Percentiles rank a stretch among this genome's conserved stretches.
These are phyloP conservation scores for Rhizopogon hawkerae DNA, from an alignment of 1,284 basidiomycete genomes.

Conservation along the genomic window DNA sequence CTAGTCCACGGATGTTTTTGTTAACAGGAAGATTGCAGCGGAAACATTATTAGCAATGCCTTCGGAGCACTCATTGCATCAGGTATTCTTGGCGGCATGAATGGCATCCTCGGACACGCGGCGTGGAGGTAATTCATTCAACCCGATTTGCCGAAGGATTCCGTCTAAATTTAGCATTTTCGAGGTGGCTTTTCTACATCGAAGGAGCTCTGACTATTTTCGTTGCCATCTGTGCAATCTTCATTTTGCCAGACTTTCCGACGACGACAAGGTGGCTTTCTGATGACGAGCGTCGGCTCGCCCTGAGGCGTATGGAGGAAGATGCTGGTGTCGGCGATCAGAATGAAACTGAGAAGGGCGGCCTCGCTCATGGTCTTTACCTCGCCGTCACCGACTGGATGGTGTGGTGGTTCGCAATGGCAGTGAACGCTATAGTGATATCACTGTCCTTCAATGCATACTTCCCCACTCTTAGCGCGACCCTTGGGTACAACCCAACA, in stretches of 20 bases:
- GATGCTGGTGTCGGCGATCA: slow-evolving; percentile 46
- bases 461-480: slow-evolving; percentile 64
- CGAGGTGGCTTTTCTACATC: slow-evolving; percentile 69
- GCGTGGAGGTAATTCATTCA: slow-evolving; percentile 55
- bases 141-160: neutral
- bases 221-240: slow-evolving; percentile 51
- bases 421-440: slow-evolving; percentile 39
- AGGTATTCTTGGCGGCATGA: slow-evolving; percentile 61
- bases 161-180: slow-evolving; percentile 16
- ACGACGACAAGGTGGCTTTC: slow-evolving; percentile 53
- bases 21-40: slow-evolving; percentile 2
- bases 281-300: slow-evolving; percentile 56
- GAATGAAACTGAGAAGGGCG: slow-evolving; percentile 17
- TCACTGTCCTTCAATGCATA: slow-evolving; percentile 71
- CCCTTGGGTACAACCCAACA: slow-evolving; percentile 60
- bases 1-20: slow-evolving; percentile 38
- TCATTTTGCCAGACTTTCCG: slow-evolving; percentile 75
- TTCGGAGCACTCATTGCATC: slow-evolving; percentile 79
- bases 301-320: slow-evolving; percentile 65
- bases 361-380: slow-evolving; percentile 40
- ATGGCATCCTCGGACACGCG: slow-evolving; percentile 58
- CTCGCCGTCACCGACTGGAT: slow-evolving; percentile 65
- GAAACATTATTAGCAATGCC: slow-evolving; percentile 61
- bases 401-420: slow-evolving; percentile 50
- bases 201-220: slow-evolving; percentile 63